A percentile compares a stretch with the other conserved stretches of the same genome.
Evolutionary conservation across 148 eudicot species (phyloP).

Genomic region (Diospyros lotus): DNA sequence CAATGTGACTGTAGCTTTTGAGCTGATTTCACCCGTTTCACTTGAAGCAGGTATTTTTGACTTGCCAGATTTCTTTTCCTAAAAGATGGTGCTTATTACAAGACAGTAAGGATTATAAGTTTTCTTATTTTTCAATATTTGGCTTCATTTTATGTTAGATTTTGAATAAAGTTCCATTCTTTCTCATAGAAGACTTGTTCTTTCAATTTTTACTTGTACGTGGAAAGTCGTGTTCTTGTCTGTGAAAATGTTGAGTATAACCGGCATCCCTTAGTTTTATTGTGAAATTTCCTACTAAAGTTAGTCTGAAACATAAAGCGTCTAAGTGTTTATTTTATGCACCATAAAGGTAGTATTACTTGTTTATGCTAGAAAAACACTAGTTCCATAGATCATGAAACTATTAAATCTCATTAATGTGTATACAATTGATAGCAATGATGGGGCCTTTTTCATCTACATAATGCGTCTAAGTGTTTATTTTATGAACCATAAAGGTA

Average conservation of each 20-base stretch:
- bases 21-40: conserved; percentile 32
- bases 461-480: neutral
- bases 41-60: conserved; percentile 58
- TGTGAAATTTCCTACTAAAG: neutral
- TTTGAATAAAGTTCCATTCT: neutral
- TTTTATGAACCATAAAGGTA: neutral
- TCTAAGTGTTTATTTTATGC: neutral
- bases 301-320: too few species aligned
- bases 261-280: neutral
- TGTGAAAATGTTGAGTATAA: neutral
- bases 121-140: neutral
- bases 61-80: neutral
- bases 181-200: neutral
- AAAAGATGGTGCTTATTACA: conserved; percentile 8
- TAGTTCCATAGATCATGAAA: neutral
- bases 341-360: neutral
- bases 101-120: neutral
- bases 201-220: too few species aligned
- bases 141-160: neutral
- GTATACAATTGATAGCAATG: neutral
- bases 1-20: conserved; percentile 64
- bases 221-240: too few species aligned
- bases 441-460: too few species aligned
- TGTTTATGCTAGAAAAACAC: neutral
- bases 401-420: neutral